These are phyloP conservation scores for Bullera alba DNA, from an alignment of 768 basidiomycete genomes.

Conservation along the genomic window DNA sequence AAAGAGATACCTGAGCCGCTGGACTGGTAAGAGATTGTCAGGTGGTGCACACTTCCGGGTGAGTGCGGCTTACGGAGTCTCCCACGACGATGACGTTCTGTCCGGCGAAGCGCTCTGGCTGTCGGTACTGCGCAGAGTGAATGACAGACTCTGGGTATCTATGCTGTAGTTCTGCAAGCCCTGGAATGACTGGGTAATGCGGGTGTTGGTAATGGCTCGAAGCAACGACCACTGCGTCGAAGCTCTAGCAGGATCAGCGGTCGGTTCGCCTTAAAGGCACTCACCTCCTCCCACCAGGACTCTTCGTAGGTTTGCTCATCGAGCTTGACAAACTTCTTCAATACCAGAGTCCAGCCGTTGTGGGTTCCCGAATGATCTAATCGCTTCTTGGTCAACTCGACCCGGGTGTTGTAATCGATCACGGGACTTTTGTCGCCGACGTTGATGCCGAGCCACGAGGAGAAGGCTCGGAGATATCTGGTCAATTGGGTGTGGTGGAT, in stretches of 20 bases:
- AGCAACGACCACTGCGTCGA: slow-evolving; percentile 45
- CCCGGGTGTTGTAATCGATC: slow-evolving; percentile 50
- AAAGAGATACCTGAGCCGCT: no score
- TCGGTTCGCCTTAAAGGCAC: no score
- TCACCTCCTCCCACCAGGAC: slow-evolving; percentile 10
- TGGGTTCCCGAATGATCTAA: slow-evolving; percentile 1
- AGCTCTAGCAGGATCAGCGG: slow-evolving; percentile 9
- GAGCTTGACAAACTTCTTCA: slow-evolving; percentile 1
- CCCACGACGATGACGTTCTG: slow-evolving; percentile 7
- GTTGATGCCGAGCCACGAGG: slow-evolving; percentile 45
- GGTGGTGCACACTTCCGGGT: no score
- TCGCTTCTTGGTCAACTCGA: slow-evolving; percentile 50
- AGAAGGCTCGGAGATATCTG: slow-evolving; percentile 15
- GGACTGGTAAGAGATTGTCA: no score
- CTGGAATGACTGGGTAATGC: slow-evolving; percentile 42
- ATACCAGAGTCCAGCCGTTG: slow-evolving; percentile 1
- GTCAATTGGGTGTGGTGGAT: slow-evolving; percentile 8
- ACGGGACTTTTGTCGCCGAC: slow-evolving; percentile 42
- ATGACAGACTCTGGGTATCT: slow-evolving; percentile 8
- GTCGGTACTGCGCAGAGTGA: slow-evolving; percentile 15
- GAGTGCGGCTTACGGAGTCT: slow-evolving; percentile 7
- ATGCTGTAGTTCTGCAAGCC: slow-evolving; percentile 46
- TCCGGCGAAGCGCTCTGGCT: background rate
- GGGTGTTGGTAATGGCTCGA: slow-evolving; percentile 23
- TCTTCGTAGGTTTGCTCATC: background rate